phyloP scores from a whole-genome alignment of 2,329 filamentous ascomycete species.

The Neonectria sp. region DNA sequence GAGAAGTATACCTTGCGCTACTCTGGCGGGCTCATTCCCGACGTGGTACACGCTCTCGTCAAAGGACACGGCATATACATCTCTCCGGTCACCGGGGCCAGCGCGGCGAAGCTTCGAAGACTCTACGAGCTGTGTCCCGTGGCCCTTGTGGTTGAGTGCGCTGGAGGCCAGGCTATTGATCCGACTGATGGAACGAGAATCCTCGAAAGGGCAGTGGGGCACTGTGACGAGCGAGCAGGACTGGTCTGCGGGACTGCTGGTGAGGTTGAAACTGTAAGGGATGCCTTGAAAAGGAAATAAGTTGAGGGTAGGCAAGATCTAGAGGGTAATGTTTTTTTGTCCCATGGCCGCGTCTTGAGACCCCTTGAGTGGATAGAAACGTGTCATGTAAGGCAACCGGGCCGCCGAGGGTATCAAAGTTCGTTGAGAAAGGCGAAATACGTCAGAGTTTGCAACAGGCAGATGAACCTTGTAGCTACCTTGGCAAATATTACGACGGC shows the following conservation, averaged over 20 bases:
- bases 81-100: conserved; percentile 67
- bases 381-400: background rate
- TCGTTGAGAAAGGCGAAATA: background rate
- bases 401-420: background rate
- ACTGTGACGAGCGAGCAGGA: conserved; percentile 65
- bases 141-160: conserved; percentile 73
- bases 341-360: conserved; percentile 17
- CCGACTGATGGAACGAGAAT: conserved; percentile 59
- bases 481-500: background rate
- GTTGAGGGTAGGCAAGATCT: too few relatives aligned
- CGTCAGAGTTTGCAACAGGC: background rate
- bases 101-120: conserved; percentile 70
- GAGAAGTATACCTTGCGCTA: conserved; percentile 73
- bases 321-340: too few relatives aligned
- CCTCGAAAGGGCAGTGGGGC: conserved; percentile 54
- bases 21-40: conserved; percentile 73
- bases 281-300: conserved; percentile 26
- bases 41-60: conserved; percentile 71
- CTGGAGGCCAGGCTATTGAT: conserved; percentile 70
- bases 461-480: background rate
- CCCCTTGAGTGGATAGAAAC: too few relatives aligned
- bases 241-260: conserved; percentile 65
- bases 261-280: conserved; percentile 61
- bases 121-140: conserved; percentile 73
- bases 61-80: conserved; percentile 75